Percentiles rank a stretch among this genome's conserved stretches.
phyloP scores from a whole-genome alignment of 164 flowering plant species.

The Berberis thunbergii region DNA sequence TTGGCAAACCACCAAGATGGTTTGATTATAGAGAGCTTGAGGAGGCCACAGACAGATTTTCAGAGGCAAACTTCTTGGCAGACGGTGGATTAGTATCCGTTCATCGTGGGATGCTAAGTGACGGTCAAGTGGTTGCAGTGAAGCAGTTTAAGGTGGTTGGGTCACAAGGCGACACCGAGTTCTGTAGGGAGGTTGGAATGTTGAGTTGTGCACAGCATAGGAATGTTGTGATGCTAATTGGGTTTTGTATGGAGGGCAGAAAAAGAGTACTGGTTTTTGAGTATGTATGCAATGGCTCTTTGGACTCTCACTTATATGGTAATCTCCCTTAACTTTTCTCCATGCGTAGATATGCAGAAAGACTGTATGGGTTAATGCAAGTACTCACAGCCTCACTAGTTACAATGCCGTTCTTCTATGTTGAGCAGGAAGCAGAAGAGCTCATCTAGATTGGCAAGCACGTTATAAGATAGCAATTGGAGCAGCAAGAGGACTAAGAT shows the following conservation, averaged over 20 bases:
- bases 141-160: constrained; percentile 58
- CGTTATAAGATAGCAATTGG: constrained; percentile 75
- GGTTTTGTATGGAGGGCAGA: constrained; percentile 59
- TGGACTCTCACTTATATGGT: constrained; percentile 81
- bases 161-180: constrained; percentile 65
- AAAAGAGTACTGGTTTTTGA: constrained; percentile 77
- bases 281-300: constrained; percentile 83
- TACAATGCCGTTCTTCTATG: neutral
- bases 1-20: constrained; percentile 78
- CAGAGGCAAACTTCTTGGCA: constrained; percentile 53
- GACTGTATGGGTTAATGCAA: too few relatives aligned
- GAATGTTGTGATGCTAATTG: constrained; percentile 86
- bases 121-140: constrained; percentile 82
- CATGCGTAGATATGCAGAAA: neutral
- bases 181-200: constrained; percentile 68
- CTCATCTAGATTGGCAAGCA: constrained; percentile 48
- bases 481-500: constrained; percentile 78
- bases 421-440: constrained; percentile 29
- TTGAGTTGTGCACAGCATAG: constrained; percentile 94
- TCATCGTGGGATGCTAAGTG: constrained; percentile 61
- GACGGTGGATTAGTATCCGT: constrained; percentile 77
- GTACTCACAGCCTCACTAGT: too few relatives aligned
- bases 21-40: constrained; percentile 59
- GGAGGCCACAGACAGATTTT: constrained; percentile 74
- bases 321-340: constrained; percentile 5